Percentiles rank a stretch among this genome's conserved stretches.
phyloP scores from a whole-genome alignment of 2,329 filamentous ascomycete genomes.

The Daldinia sp. region DNA sequence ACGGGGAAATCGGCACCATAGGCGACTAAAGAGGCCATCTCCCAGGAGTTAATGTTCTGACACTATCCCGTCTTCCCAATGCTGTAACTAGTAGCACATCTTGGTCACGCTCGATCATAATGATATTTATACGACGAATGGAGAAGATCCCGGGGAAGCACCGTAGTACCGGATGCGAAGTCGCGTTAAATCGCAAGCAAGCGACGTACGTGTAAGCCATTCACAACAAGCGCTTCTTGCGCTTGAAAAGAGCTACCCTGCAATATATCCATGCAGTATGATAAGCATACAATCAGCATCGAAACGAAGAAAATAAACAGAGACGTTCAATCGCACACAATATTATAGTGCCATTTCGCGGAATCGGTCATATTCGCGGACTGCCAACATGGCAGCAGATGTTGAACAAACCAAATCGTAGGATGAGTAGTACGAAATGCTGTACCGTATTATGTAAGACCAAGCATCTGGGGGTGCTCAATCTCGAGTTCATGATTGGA shows the following conservation, averaged over 20 bases:
- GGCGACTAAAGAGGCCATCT: background rate
- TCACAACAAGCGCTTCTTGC: constrained; percentile 18
- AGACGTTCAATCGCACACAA: background rate
- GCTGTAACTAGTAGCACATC: background rate
- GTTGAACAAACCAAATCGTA: constrained; percentile 14
- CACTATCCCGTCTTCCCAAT: background rate
- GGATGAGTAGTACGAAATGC: background rate
- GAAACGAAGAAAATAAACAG: background rate
- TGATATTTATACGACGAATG: constrained; percentile 3
- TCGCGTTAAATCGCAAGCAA: background rate
- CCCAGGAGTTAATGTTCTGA: background rate
- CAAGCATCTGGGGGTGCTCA: constrained; percentile 4
- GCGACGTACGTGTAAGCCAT: background rate
- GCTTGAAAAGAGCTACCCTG: constrained; percentile 8
- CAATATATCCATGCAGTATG: background rate
- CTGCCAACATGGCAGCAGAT: background rate
- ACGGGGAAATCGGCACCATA: background rate
- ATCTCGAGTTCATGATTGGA: constrained; percentile 11
- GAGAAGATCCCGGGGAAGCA: background rate
- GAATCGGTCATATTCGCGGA: constrained; percentile 19
- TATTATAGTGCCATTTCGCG: constrained; percentile 20
- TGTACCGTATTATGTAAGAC: constrained; percentile 19
- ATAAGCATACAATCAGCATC: constrained; percentile 5
- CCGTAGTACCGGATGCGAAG: background rate
- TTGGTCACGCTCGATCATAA: background rate